Evolutionary conservation across 768 basidiomycete species (phyloP).

Genomic region (Trametes elegans): DNA sequence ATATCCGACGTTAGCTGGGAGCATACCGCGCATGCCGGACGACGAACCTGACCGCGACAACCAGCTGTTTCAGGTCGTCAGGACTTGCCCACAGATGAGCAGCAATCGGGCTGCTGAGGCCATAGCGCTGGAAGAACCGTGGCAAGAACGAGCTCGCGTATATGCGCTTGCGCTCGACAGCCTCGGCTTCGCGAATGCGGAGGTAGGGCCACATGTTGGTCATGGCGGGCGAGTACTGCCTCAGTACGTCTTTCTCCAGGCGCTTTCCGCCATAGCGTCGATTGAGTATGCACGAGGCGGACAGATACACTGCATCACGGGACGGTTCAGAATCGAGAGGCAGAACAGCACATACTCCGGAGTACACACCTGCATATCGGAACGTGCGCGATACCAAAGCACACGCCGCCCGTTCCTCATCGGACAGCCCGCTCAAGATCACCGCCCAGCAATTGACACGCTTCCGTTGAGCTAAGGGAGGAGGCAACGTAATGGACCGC

Average conservation of each 20-base stretch:
- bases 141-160: constrained; percentile 55
- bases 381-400: constrained; percentile 56
- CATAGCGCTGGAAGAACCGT: constrained; percentile 28
- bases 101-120: constrained; percentile 36
- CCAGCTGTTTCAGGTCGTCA: constrained; percentile 55
- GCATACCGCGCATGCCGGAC: not conserved
- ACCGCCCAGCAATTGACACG: constrained; percentile 51
- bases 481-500: constrained; percentile 50
- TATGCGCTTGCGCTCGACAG: constrained; percentile 31
- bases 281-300: constrained; percentile 50
- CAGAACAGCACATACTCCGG: not conserved
- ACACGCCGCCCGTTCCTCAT: constrained; percentile 44
- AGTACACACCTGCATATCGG: constrained; percentile 55
- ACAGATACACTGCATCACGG: constrained; percentile 67
- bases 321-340: not conserved
- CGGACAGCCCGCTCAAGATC: constrained; percentile 47
- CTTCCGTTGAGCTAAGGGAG: constrained; percentile 56
- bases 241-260: constrained; percentile 36
- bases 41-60: constrained; percentile 54
- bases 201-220: constrained; percentile 78
- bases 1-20: not conserved
- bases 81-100: constrained; percentile 56
- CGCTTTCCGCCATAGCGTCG: constrained; percentile 50
- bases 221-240: constrained; percentile 40
- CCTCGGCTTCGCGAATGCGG: constrained; percentile 46